A percentile compares a stretch with the other conserved stretches of the same genome.
Conservation (phyloP, 2,329 filamentous ascomycete species). For the Nemania sp. region DNA sequence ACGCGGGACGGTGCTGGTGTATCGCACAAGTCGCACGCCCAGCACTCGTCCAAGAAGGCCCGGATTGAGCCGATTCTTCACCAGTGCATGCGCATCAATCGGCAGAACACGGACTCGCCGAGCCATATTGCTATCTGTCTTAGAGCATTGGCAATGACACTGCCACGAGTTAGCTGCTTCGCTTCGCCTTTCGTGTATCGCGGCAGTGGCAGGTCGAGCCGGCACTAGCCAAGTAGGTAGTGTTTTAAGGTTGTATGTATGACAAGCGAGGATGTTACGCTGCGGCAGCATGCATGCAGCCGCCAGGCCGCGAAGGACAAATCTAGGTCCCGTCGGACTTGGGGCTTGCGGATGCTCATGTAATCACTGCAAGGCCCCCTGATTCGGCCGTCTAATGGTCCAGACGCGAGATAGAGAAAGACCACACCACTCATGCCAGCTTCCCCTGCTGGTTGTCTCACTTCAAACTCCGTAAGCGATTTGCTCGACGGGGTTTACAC, state of each 20-base stretch:
- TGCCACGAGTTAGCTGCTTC: not conserved
- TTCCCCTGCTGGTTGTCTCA: too few relatives aligned
- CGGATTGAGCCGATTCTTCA: conserved; percentile 1
- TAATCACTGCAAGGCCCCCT: too few relatives aligned
- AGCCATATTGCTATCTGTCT: not conserved
- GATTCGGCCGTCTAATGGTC: too few relatives aligned
- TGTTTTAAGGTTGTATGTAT: conserved; percentile 4
- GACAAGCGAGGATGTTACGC: conserved; percentile 1
- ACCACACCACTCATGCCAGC: too few relatives aligned
- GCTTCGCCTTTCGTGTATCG: conserved; percentile 11
- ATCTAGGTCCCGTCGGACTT: not conserved
- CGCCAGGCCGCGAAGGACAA: not conserved
- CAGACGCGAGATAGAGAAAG: too few relatives aligned
- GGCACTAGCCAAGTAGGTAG: not conserved
- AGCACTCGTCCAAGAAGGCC: too few relatives aligned
- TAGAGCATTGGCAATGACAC: not conserved
- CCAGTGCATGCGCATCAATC: conserved; percentile 1
- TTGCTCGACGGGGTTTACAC: too few relatives aligned
- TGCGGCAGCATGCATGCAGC: conserved; percentile 12
- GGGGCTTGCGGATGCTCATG: too few relatives aligned
- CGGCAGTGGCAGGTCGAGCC: conserved; percentile 1
- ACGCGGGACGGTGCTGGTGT: not conserved
- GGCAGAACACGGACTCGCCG: conserved; percentile 10
- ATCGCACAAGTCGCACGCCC: too few relatives aligned
- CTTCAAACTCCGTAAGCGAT: too few relatives aligned